Evolutionary conservation across 768 basidiomycete genomes (phyloP).

Genomic region (Mycena amicta): DNA sequence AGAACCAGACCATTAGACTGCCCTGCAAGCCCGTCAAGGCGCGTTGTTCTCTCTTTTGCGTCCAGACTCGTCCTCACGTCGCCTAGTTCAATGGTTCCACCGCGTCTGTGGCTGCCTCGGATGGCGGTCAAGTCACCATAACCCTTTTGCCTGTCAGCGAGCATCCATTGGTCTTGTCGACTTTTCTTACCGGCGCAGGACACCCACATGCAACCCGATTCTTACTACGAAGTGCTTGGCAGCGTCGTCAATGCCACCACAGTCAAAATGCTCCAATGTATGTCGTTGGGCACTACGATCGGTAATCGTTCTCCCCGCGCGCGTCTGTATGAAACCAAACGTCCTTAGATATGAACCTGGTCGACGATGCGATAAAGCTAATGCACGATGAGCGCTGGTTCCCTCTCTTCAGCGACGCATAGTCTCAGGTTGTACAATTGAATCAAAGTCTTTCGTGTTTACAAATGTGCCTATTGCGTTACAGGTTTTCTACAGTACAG

Average conservation of each 20-base stretch:
- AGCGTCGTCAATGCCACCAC: neutral
- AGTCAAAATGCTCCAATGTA: neutral
- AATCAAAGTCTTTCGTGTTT: too few relatives aligned
- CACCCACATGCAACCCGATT: neutral
- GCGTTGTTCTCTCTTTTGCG: conserved; percentile 1
- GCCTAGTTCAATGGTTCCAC: neutral
- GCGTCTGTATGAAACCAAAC: too few relatives aligned
- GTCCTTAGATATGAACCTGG: conserved; percentile 54
- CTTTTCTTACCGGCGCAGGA: too few relatives aligned
- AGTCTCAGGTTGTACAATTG: too few relatives aligned
- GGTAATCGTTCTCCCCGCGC: too few relatives aligned
- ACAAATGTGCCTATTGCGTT: too few relatives aligned
- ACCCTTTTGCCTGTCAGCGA: neutral
- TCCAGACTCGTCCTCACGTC: neutral
- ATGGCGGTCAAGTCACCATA: neutral
- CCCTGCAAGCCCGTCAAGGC: neutral
- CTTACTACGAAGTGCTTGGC: neutral
- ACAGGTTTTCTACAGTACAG: too few relatives aligned
- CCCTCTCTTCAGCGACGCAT: conserved; percentile 47
- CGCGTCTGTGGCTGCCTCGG: neutral
- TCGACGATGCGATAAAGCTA: conserved; percentile 62
- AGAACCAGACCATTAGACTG: neutral
- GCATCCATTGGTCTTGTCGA: too few relatives aligned
- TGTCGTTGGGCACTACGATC: neutral
- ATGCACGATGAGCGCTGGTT: conserved; percentile 61